These are phyloP conservation scores for Fusarium sp. DNA, from an alignment of 2,329 filamentous ascomycete species.

Conservation along the genomic window DNA sequence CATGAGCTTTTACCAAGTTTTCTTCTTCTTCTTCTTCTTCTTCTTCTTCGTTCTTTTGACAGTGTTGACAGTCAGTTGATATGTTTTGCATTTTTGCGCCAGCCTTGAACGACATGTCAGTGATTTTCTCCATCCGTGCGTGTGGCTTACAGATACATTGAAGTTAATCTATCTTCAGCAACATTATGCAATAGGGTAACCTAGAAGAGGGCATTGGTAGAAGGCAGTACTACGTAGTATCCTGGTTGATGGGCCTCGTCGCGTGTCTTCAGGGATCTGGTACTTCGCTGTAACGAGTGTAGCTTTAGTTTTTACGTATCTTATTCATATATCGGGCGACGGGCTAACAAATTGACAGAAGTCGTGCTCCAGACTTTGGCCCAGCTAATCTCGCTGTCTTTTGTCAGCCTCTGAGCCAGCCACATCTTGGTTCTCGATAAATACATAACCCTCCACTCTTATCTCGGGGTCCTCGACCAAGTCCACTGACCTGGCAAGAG, in stretches of 20 bases:
- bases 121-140: not conserved
- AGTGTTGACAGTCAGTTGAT: not conserved
- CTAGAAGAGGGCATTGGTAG: slow-evolving; percentile 9
- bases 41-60: not conserved
- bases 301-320: not conserved
- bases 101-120: not conserved
- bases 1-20: not conserved
- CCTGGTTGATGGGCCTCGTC: slow-evolving; percentile 30
- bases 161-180: slow-evolving; percentile 4
- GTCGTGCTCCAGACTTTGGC: not conserved
- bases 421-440: slow-evolving; percentile 1
- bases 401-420: not conserved
- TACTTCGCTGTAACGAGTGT: slow-evolving; percentile 14
- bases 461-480: slow-evolving; percentile 28
- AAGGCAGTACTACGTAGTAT: slow-evolving; percentile 13
- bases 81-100: not conserved
- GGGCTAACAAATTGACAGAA: not conserved
- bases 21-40: not conserved
- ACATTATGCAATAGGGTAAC: not conserved
- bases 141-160: not conserved
- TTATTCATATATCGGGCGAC: not conserved
- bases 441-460: slow-evolving; percentile 17
- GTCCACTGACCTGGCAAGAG: slow-evolving; percentile 4
- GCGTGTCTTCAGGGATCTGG: slow-evolving; percentile 36
- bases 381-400: not conserved